Evolutionary conservation across 169 alveolate species (phyloP).

Genomic region (Perkinsus chesapeaki): DNA sequence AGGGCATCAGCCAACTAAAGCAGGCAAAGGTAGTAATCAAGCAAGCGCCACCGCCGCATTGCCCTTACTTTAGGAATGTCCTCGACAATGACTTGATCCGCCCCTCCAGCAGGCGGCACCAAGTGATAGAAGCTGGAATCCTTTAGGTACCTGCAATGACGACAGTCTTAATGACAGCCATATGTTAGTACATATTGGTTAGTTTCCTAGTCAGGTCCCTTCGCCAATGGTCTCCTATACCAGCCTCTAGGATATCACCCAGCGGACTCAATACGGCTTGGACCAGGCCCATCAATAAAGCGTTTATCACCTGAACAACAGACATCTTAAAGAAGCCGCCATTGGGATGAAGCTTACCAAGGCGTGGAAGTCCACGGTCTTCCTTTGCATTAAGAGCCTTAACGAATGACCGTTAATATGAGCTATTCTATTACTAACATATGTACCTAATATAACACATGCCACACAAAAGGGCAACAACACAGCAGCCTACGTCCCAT

Average conservation of each 20-base stretch:
- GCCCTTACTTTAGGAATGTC: neutral
- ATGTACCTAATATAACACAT: neutral
- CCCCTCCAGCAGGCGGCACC: neutral
- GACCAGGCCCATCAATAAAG: neutral
- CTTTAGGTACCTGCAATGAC: neutral
- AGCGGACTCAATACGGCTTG: neutral
- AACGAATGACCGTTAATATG: neutral
- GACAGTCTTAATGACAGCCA: neutral
- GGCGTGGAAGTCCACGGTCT: neutral
- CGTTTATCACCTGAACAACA: neutral
- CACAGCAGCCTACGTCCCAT: neutral
- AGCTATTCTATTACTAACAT: neutral
- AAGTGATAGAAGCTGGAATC: neutral
- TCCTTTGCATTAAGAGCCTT: neutral
- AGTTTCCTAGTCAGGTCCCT: neutral
- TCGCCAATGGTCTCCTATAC: neutral
- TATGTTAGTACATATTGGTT: neutral
- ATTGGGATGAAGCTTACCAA: neutral
- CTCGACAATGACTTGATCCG: neutral
- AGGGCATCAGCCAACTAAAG: neutral
- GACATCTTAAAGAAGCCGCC: neutral
- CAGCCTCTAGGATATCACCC: neutral
- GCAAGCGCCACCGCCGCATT: neutral
- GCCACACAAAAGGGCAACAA: neutral
- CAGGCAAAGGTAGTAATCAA: neutral